phyloP scores from a whole-genome alignment of 305 asterid genomes.

The Vinca major region DNA sequence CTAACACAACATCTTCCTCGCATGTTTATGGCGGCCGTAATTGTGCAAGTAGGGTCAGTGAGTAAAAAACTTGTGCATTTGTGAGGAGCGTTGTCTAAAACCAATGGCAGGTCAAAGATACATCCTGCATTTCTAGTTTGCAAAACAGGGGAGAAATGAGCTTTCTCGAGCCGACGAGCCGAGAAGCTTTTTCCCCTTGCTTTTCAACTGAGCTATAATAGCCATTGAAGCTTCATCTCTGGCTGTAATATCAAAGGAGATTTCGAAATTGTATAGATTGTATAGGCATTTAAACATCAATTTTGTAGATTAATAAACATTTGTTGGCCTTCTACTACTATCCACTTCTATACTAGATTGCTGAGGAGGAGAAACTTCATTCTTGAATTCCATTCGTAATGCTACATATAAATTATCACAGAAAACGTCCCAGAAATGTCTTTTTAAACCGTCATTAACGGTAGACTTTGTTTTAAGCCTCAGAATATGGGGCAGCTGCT shows the following conservation, averaged over 20 bases:
- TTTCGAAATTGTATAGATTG: neutral
- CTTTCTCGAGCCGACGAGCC: neutral
- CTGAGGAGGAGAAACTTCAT: neutral
- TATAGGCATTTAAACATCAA: neutral
- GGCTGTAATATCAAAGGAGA: neutral
- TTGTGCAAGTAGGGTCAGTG: too few species aligned
- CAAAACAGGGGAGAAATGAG: neutral
- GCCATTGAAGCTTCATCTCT: neutral
- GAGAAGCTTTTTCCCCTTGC: neutral
- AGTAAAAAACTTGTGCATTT: too few species aligned
- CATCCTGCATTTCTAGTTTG: neutral
- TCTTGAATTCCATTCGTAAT: too few species aligned
- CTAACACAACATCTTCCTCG: too few species aligned
- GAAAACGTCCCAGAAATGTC: too few species aligned
- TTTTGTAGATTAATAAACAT: neutral
- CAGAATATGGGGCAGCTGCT: too few species aligned
- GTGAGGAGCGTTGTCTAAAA: too few species aligned
- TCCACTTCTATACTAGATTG: neutral
- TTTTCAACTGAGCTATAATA: neutral
- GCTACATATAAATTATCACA: too few species aligned
- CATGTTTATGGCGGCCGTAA: too few species aligned
- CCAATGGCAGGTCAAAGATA: neutral
- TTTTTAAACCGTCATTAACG: neutral
- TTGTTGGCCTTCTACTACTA: neutral
- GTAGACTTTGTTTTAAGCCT: neutral